Evolutionary conservation across 2,329 filamentous ascomycete species (phyloP), one percentile per base, ranked within the genome.

Genomic region (Alternaria infectoria): DNA sequence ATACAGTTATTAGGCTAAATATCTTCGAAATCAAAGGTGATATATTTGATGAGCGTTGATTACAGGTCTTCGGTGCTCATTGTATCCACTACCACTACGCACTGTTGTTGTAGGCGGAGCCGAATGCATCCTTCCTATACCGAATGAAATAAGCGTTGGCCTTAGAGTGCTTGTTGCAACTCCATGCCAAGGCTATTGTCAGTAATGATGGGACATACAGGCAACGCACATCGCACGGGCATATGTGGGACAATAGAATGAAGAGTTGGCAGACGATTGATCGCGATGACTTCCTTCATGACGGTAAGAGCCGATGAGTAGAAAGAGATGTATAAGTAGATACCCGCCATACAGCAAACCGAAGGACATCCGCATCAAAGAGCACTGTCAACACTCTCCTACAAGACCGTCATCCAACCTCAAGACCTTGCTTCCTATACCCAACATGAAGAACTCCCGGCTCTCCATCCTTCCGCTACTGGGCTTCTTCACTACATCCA

Each of bases 291-390:
- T 9, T 50, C 9, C 11, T 21, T 11, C 4, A 13, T 1, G 2
- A 12, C 15, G 28, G 47, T 50, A 17, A 15, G n/a, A 17, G n/a
- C 46, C 3, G 25, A 2, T 6, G 15, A 2, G 46, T 5, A 23
- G 32, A 40, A 28, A 49, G 10, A 30, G 3, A 49, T 25, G 3
- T 28, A 49, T 19, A 49, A 30, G 15, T 49, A 49, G 11, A 26
- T 4, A 17, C 3, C 25, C 3, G 4, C 4, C 0, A 0, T 49
- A n/a, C 15, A 19, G 4, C 4, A 49, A 4, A 28, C 2, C 0
- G 2, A 5, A 21, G 1, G 25, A 28, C 11, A 13, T 49, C 9
- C 4, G 3, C n/a, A 49, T 19, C 2, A 9, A 1, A n/a, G 9
- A 49, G 8, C 23, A n/a, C 11, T 5, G 4, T 9, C n/a, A 36